Conservation (phyloP, 2,329 filamentous ascomycete genomes). For the Chalara sp. region DNA sequence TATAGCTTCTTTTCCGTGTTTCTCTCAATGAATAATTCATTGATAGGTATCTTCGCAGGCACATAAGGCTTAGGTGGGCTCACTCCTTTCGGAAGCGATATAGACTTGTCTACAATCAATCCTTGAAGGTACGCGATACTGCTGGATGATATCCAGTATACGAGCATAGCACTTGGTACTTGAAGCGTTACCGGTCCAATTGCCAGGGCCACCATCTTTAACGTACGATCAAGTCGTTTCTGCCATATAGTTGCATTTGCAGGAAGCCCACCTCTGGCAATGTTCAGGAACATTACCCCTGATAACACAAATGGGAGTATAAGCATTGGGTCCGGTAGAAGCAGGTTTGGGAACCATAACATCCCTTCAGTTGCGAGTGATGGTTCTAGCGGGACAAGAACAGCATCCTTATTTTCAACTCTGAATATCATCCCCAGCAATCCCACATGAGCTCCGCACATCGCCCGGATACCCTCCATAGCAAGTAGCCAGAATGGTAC, state of each 20-base stretch:
- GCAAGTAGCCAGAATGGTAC: conserved; percentile 38
- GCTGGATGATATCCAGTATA: conserved; percentile 43
- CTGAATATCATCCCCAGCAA: conserved; percentile 28
- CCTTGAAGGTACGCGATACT: conserved; percentile 34
- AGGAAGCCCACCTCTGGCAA: conserved; percentile 22
- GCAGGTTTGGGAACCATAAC: conserved; percentile 53
- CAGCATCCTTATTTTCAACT: neutral
- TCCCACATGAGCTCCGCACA: conserved; percentile 36
- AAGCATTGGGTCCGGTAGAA: conserved; percentile 43
- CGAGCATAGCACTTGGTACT: conserved; percentile 37
- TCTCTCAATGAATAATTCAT: no score
- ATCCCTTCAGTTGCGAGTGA: conserved; percentile 48
- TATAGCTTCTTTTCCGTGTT: no score
- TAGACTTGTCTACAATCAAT: conserved; percentile 30
- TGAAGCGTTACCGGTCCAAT: conserved; percentile 31
- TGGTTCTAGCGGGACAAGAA: neutral
- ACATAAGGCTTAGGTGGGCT: no score
- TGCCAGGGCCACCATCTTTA: conserved; percentile 33
- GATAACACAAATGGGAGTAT: conserved; percentile 42
- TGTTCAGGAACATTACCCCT: conserved; percentile 40
- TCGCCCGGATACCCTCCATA: conserved; percentile 40
- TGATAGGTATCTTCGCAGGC: no score
- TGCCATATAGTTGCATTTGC: conserved; percentile 13
- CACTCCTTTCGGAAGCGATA: conserved; percentile 9
- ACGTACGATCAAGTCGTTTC: conserved; percentile 19